Base-by-base conservation (phyloP, 192 early-diverging fungal genomes). In the Coemansia sp. region DNA sequence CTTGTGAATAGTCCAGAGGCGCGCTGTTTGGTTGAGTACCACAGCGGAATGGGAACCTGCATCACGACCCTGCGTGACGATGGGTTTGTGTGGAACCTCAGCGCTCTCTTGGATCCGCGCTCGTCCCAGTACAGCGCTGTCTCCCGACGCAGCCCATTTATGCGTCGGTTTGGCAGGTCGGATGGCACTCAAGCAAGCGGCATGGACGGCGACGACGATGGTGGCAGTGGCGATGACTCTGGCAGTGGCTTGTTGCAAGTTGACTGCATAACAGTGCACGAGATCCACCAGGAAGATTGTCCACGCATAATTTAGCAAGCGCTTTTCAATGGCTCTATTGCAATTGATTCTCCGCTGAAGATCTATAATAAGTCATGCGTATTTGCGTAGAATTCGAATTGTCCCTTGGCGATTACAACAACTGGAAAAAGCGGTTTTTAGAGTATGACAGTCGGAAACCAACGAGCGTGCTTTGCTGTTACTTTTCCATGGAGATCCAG, bases 81-180 rank as follows among this genome's bases (percentile, higher is more conserved):
- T 62, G 76, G 76, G 11, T 77, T 77, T 72, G 70, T 77, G 52
- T 77, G 75, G 75, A 77, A 77, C 62, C 69, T 68, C 43, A 69
- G 71, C 43, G 61, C 62, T 8, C 71, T 77, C 26, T 11, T 77
- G 32, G 41, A 68, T 32, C 66, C 69, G 4, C 55, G 61, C 61
- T 72, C 75, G 26, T 19, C 56, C 19, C 57, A 68, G 26, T 77
- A 67, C 48, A 66, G 43, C 8, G 36, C 57, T 4, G 75, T 77
- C 32, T 69, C 75, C 16, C 46, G 69, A 8, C 75, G 56, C 57
- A 77, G 72, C 61, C 75, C 75, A 12, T 77, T 77, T 22, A 67
- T 77, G 70, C 66, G 57, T 9, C 40, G 61, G 19, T 62, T 70
- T 46, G 10, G 61, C 55, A 70, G 61, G 39, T 54, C 61, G 3